Evolutionary conservation across 2,329 filamentous ascomycete genomes (phyloP).

Genomic region (Sporothrix inflata): DNA sequence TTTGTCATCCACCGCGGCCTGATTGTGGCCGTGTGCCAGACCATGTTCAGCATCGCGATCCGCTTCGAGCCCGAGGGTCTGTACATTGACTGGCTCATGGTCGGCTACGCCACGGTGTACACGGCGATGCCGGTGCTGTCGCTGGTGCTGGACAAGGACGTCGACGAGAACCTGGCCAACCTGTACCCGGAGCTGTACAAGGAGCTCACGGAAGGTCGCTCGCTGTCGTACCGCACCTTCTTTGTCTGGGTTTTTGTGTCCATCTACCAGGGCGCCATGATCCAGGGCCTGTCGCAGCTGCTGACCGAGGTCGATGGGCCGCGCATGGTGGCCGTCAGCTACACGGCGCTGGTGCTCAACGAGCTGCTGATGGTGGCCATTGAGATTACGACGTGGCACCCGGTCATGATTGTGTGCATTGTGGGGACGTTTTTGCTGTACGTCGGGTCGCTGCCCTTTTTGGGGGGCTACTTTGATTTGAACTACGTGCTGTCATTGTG

Average conservation of each 20-base stretch:
- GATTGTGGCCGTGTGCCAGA: conserved; percentile 94
- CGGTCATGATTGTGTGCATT: conserved; percentile 83
- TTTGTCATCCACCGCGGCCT: conserved; percentile 98
- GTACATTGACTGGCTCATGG: conserved; percentile 95
- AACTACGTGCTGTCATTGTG: conserved; percentile 72
- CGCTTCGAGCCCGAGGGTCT: conserved; percentile 91
- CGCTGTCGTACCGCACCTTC: conserved; percentile 89
- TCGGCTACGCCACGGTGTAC: conserved; percentile 95
- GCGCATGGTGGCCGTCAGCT: conserved; percentile 85
- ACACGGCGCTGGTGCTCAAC: conserved; percentile 89
- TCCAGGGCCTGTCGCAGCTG: conserved; percentile 91
- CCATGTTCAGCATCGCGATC: conserved; percentile 92
- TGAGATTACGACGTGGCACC: conserved; percentile 96
- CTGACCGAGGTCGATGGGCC: conserved; percentile 75
- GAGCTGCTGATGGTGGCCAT: conserved; percentile 97
- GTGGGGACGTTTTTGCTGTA: conserved; percentile 83
- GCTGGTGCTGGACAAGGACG: conserved; percentile 90
- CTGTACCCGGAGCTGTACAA: conserved; percentile 98
- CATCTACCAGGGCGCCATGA: conserved; percentile 92
- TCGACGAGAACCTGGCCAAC: conserved; percentile 90
- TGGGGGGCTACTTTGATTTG: conserved; percentile 89
- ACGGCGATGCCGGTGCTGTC: conserved; percentile 92
- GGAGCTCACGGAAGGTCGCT: conserved; percentile 87
- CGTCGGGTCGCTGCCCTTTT: conserved; percentile 79
- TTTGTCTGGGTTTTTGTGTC: conserved; percentile 96